These are phyloP conservation scores for Kwoniella sp. DNA, from an alignment of 768 basidiomycete genomes.

Conservation along the genomic window DNA sequence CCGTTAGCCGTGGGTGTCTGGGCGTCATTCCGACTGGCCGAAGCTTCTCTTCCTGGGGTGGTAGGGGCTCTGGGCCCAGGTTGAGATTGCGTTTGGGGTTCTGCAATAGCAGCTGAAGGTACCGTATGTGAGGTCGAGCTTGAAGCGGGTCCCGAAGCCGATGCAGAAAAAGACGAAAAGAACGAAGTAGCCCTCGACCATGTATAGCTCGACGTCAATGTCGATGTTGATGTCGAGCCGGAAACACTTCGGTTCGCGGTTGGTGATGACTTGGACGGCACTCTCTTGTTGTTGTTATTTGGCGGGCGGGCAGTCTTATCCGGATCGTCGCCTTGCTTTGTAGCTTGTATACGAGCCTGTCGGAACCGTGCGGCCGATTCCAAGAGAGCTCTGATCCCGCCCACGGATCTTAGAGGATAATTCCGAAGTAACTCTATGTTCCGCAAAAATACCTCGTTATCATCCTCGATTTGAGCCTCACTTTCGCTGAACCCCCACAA, in stretches of 20 bases:
- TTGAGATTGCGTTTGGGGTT: too few relatives aligned
- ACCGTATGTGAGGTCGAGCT: background rate
- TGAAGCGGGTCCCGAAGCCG: background rate
- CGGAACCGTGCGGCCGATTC: conserved; percentile 31
- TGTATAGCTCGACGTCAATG: background rate
- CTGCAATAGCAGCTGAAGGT: too few relatives aligned
- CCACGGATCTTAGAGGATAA: conserved; percentile 43
- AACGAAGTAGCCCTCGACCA: conserved; percentile 14
- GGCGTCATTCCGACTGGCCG: background rate
- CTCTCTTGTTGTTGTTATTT: background rate
- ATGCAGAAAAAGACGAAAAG: background rate
- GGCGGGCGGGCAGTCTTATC: conserved; percentile 4
- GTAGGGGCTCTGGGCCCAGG: background rate
- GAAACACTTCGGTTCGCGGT: background rate
- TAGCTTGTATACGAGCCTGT: conserved; percentile 29
- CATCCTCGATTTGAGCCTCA: conserved; percentile 27
- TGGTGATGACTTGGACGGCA: background rate
- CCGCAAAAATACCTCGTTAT: conserved; percentile 28
- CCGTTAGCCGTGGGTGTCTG: background rate
- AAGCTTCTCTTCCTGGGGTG: background rate
- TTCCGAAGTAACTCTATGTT: conserved; percentile 35
- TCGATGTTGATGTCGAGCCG: background rate
- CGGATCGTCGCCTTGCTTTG: conserved; percentile 21
- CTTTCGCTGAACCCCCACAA: conserved; percentile 12
- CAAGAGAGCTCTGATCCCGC: conserved; percentile 33